phyloP scores from a whole-genome alignment of 2,329 filamentous ascomycete genomes.

The Penicillium sp. region DNA sequence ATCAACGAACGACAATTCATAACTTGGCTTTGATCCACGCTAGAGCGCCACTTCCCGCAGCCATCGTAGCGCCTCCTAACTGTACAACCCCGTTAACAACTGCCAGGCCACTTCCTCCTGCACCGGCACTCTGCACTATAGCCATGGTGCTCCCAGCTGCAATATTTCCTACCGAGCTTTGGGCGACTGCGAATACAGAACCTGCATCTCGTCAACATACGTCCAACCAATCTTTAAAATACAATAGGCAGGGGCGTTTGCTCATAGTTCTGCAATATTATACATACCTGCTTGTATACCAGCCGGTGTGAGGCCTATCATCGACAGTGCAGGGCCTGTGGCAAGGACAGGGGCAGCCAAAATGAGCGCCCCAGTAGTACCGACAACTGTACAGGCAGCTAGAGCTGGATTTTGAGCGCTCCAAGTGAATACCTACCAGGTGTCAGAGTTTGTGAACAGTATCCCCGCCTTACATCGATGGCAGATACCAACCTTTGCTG shows the following conservation, averaged over 20 bases:
- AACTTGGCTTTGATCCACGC: slow-evolving; percentile 5
- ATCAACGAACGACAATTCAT: too few species aligned
- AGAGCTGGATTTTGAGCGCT: slow-evolving; percentile 1
- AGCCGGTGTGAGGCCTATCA: slow-evolving; percentile 2
- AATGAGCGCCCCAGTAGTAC: slow-evolving; percentile 1
- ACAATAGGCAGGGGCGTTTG: not conserved
- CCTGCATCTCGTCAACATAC: not conserved
- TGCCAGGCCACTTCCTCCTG: slow-evolving; percentile 9
- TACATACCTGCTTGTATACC: slow-evolving; percentile 12
- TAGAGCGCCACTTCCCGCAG: slow-evolving; percentile 4
- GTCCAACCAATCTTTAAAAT: not conserved
- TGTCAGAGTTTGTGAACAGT: not conserved
- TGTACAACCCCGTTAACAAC: slow-evolving; percentile 6
- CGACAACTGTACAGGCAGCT: not conserved
- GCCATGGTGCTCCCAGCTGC: slow-evolving; percentile 6
- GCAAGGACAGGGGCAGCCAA: slow-evolving; percentile 5
- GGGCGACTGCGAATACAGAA: not conserved
- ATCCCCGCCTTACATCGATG: not conserved
- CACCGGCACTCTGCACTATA: slow-evolving; percentile 10
- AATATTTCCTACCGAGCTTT: slow-evolving; percentile 7
- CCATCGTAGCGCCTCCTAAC: slow-evolving; percentile 6
- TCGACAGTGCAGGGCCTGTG: slow-evolving; percentile 5
- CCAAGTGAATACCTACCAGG: slow-evolving; percentile 3
- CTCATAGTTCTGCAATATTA: not conserved
- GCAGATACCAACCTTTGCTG: slow-evolving; percentile 1